Percentiles rank a stretch among this genome's conserved stretches.
phyloP scores from a whole-genome alignment of 75 land plant genomes.

The Larix kaempferi region DNA sequence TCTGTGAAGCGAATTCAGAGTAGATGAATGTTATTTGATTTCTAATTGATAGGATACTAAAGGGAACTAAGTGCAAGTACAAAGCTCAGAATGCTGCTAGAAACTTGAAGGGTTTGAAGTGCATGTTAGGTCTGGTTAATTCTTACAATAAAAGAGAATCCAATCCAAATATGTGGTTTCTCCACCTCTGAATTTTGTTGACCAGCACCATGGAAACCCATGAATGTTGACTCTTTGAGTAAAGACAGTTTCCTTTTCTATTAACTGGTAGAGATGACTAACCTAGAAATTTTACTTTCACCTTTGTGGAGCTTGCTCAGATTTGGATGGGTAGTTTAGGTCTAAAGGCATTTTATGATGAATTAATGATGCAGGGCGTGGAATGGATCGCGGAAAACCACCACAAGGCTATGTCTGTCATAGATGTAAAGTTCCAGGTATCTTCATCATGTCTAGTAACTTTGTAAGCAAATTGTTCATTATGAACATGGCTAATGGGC shows the following conservation, averaged over 20 bases:
- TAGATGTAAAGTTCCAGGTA: slow-evolving; percentile 83
- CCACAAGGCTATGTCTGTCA: slow-evolving; percentile 89
- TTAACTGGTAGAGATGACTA: too few relatives aligned
- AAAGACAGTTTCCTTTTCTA: too few relatives aligned
- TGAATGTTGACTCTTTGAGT: background rate
- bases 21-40: background rate
- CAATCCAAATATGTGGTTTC: background rate
- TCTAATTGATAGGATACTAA: background rate
- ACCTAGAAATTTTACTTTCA: background rate
- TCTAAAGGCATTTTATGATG: background rate
- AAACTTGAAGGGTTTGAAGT: background rate
- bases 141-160: background rate
- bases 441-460: slow-evolving; percentile 10
- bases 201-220: background rate
- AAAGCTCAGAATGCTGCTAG: background rate
- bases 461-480: background rate
- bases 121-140: background rate
- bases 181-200: background rate
- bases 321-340: background rate
- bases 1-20: background rate
- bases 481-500: background rate
- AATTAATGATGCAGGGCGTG: slow-evolving; percentile 14
- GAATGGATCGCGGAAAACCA: slow-evolving; percentile 59
- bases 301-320: background rate
- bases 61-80: background rate